Conservation (phyloP, 805 yeast species). For the Tetrapisispora taiwanensis region DNA sequence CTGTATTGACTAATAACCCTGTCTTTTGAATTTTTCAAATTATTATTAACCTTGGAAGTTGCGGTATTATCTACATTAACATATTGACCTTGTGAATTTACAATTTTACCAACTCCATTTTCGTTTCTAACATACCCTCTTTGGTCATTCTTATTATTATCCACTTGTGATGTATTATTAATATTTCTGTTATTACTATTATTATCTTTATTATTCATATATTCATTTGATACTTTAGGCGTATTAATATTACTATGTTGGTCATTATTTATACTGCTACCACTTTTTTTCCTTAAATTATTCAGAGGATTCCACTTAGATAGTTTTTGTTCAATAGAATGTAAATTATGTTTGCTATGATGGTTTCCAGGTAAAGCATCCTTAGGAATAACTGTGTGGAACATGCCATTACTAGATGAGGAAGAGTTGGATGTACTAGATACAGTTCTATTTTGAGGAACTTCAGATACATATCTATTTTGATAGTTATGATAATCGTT, state of each 20-base stretch:
- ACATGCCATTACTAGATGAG: conserved; percentile 5
- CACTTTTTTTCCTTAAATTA: conserved; percentile 20
- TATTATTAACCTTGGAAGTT: no score
- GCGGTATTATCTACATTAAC: no score
- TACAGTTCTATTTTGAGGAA: conserved; percentile 6
- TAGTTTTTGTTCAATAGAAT: conserved; percentile 19
- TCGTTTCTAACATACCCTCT: background rate
- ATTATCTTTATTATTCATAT: background rate
- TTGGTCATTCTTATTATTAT: no score
- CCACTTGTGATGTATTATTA: no score
- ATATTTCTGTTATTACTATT: background rate
- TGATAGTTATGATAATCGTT: background rate
- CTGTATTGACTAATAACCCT: conserved; percentile 9
- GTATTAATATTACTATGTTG: background rate
- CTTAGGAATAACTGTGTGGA: conserved; percentile 21
- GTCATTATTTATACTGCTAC: conserved; percentile 7
- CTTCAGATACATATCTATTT: background rate
- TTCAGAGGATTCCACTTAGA: conserved; percentile 26
- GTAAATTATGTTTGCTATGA: conserved; percentile 10
- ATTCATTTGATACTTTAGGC: background rate
- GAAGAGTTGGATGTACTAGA: conserved; percentile 3
- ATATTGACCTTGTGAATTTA: background rate
- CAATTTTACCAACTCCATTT: background rate
- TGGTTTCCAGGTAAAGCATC: conserved; percentile 13
- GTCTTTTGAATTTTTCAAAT: background rate